These are phyloP conservation scores for Grosmannia penicillata DNA, from an alignment of 2,329 filamentous ascomycete genomes.

Conservation along the genomic window DNA sequence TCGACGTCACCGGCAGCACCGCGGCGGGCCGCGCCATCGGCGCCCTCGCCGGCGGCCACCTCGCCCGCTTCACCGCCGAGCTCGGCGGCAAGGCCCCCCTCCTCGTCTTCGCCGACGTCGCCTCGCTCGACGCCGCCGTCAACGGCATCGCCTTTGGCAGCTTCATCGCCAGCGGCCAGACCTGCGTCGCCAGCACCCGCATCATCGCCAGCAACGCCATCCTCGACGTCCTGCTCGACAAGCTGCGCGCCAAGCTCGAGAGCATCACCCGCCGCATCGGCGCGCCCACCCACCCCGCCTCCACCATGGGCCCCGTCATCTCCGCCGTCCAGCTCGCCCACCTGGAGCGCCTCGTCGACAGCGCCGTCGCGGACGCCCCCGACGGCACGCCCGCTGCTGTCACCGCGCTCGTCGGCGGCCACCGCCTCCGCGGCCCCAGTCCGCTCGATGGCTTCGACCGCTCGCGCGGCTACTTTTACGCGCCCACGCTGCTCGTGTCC, in stretches of 20 bases:
- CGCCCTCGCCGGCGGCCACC: slow-evolving; percentile 47
- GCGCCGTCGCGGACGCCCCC: slow-evolving; percentile 40
- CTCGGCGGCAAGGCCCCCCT: slow-evolving; percentile 58
- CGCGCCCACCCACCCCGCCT: slow-evolving; percentile 36
- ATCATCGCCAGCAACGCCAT: slow-evolving; percentile 59
- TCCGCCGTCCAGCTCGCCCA: slow-evolving; percentile 48
- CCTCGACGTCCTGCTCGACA: slow-evolving; percentile 47
- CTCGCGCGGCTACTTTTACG: slow-evolving; percentile 55
- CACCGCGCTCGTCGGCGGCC: slow-evolving; percentile 26
- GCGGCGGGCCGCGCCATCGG: slow-evolving; percentile 54
- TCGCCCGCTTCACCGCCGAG: slow-evolving; percentile 57
- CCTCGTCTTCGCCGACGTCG: slow-evolving; percentile 50
- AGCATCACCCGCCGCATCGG: slow-evolving; percentile 40
- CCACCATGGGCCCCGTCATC: slow-evolving; percentile 50
- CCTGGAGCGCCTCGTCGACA: slow-evolving; percentile 49
- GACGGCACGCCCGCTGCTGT: too few relatives aligned
- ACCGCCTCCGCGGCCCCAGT: slow-evolving; percentile 31
- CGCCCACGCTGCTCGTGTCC: slow-evolving; percentile 55
- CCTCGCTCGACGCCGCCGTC: slow-evolving; percentile 50
- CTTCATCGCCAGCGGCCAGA: slow-evolving; percentile 40
- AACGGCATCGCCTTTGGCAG: slow-evolving; percentile 51
- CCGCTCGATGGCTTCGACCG: slow-evolving; percentile 35
- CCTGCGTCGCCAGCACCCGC: slow-evolving; percentile 55
- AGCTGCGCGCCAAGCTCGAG: slow-evolving; percentile 48
- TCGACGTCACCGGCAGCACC: slow-evolving; percentile 65